These are phyloP conservation scores for Saturnispora diversa DNA, from an alignment of 805 yeast species.

Conservation along the genomic window DNA sequence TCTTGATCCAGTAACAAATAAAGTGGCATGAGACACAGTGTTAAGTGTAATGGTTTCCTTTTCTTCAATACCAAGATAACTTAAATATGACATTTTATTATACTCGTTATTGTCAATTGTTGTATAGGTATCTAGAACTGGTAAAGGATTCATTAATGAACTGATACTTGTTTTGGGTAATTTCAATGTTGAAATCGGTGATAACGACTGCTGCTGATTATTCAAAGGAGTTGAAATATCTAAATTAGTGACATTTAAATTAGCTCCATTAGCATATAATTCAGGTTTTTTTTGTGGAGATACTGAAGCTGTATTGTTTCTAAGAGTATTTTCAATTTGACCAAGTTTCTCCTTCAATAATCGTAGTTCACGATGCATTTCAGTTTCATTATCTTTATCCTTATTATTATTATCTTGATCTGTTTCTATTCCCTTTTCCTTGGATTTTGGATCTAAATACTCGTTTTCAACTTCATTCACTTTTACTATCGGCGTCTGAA, in stretches of 20 bases:
- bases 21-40: background rate
- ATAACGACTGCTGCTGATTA: too few relatives aligned
- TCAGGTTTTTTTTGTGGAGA: background rate
- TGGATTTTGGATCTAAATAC: background rate
- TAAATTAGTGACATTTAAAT: too few relatives aligned
- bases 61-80: constrained; percentile 7
- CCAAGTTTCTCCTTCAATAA: constrained; percentile 4
- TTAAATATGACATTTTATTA: constrained; percentile 1
- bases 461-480: background rate
- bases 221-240: too few relatives aligned
- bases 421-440: background rate
- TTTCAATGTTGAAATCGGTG: background rate
- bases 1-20: background rate
- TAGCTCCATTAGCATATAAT: too few relatives aligned
- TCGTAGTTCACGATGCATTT: constrained; percentile 2
- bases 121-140: constrained; percentile 2
- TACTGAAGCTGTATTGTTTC: background rate
- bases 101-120: background rate
- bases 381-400: background rate
- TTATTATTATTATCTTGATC: background rate
- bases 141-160: constrained; percentile 10
- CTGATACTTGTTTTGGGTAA: constrained; percentile 8
- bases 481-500: background rate
- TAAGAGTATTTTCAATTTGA: constrained; percentile 8
- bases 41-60: constrained; percentile 4